Conservation (phyloP, 495 filamentous ascomycete genomes). For the Penicillium canariense region DNA sequence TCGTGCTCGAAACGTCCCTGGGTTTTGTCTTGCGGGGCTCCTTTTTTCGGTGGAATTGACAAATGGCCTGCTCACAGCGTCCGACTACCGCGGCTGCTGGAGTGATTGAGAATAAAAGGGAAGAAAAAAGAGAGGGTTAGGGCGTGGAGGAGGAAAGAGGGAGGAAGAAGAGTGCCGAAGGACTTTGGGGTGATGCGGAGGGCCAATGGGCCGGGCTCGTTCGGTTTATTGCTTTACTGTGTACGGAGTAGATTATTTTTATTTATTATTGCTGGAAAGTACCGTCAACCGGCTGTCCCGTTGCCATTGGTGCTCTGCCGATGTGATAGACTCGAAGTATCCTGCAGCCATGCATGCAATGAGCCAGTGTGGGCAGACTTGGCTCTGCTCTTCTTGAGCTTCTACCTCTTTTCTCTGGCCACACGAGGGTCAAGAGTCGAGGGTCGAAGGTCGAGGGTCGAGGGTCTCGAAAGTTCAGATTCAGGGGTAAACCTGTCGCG, state of each 20-base stretch:
- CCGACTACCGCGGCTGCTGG: slow-evolving; percentile 41
- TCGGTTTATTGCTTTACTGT: too few species aligned
- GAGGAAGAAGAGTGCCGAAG: slow-evolving; percentile 13
- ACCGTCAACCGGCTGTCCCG: too few species aligned
- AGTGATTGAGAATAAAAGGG: slow-evolving; percentile 25
- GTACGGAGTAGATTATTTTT: too few species aligned
- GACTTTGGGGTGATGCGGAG: too few species aligned
- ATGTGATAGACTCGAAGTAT: background rate
- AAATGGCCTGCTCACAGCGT: slow-evolving; percentile 46
- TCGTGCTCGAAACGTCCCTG: slow-evolving; percentile 9
- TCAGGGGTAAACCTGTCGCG: slow-evolving; percentile 29
- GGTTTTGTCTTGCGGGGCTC: slow-evolving; percentile 12
- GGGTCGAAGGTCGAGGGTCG: background rate
- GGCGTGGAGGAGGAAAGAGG: slow-evolving; percentile 15
- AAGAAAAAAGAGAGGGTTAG: slow-evolving; percentile 21
- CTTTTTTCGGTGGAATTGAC: slow-evolving; percentile 21
- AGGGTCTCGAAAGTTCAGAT: slow-evolving; percentile 1
- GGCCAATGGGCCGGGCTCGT: too few species aligned
- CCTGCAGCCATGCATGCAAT: background rate
- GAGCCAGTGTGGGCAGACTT: background rate
- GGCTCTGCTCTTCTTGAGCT: background rate
- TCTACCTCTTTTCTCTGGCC: background rate
- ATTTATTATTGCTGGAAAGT: too few species aligned
- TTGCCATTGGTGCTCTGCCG: too few species aligned
- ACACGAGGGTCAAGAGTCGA: background rate